Conservation (phyloP, 345 rosid species). For the Mallotus nudiflorus region DNA sequence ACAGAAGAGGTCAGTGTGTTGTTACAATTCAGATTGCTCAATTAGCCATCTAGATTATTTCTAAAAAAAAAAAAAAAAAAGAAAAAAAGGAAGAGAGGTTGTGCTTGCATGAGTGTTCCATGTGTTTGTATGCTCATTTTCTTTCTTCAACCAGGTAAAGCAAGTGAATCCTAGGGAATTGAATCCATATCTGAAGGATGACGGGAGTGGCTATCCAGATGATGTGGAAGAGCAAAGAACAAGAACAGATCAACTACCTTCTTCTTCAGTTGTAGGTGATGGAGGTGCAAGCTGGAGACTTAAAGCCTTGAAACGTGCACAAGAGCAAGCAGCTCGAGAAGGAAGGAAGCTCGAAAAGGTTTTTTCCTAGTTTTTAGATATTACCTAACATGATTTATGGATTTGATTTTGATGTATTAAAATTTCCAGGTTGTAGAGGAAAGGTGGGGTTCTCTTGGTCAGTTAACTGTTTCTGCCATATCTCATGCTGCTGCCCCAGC, state of each 20-base stretch:
- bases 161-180: slow-evolving; percentile 72
- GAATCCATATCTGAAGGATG: slow-evolving; percentile 77
- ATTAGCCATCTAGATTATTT: not conserved
- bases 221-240: slow-evolving; percentile 47
- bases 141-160: slow-evolving; percentile 31
- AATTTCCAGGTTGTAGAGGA: slow-evolving; percentile 70
- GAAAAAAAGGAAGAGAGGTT: not conserved
- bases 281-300: slow-evolving; percentile 98
- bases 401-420: slow-evolving; percentile 19
- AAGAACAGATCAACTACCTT: slow-evolving; percentile 40
- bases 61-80: too few relatives aligned
- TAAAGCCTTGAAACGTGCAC: slow-evolving; percentile 82
- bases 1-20: slow-evolving; percentile 51
- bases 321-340: slow-evolving; percentile 90
- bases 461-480: slow-evolving; percentile 64
- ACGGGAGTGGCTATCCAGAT: slow-evolving; percentile 84
- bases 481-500: slow-evolving; percentile 76
- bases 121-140: not conserved
- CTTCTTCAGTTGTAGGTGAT: slow-evolving; percentile 75
- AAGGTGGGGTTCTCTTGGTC: slow-evolving; percentile 80
- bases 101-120: not conserved
- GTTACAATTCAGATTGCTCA: not conserved
- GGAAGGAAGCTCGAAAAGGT: slow-evolving; percentile 73
- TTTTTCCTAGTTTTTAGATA: slow-evolving; percentile 7
- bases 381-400: slow-evolving; percentile 9